Evolutionary conservation across 1,284 basidiomycete genomes (phyloP), one percentile per base, ranked within the genome.

Genomic region (Singerocomus rubriflavus): DNA sequence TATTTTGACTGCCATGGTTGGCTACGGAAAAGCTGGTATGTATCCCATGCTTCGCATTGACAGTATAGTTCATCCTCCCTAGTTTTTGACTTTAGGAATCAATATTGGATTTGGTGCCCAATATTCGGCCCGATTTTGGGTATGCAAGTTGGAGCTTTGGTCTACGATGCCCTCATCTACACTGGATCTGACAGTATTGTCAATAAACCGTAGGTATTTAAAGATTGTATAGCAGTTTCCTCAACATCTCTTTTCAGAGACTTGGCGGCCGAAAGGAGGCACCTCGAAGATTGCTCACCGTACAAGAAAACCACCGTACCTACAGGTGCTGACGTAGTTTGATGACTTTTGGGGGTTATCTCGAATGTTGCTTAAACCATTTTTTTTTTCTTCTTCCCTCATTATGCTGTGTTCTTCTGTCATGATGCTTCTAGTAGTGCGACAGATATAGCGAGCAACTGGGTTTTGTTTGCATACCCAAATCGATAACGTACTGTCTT

Each of bases 51-150:
- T 16, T 35, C 13, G 10, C 25, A 17, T 33, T 6, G 9, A 30
- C 8, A 25, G 5, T 21, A 3, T 16, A 11, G 27, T 35, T 58
- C 33, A 54, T 25, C 26, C 17, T 37, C 13, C 14, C 16, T 41
- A 75, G 77, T 78, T 6, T 78, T 76, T 60, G 62, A 71, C 27
- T 78, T 71, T 57, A 70, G 77, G 51, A 76, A 73, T 58, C 84
- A 85, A 54, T 91, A 89, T 62, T 91, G 86, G 86, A 53, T 88
- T 13, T 91, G 88, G 88, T 84, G 82, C 57, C 80, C 84, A 12
- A 56, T 83, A 11, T 66, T 87, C 35, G 84, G 68, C 2, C 78
- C 83, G 3, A 76, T 85, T 53, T 51, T 78, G 26, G 85, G 84
- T 25, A 80, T 74, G 41, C 72, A 80, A 46, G 56, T 69, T 9